Evolutionary conservation across 2,329 filamentous ascomycete species (phyloP), one percentile per base, ranked within the genome.

Genomic region (Trichoderma semiorbis): DNA sequence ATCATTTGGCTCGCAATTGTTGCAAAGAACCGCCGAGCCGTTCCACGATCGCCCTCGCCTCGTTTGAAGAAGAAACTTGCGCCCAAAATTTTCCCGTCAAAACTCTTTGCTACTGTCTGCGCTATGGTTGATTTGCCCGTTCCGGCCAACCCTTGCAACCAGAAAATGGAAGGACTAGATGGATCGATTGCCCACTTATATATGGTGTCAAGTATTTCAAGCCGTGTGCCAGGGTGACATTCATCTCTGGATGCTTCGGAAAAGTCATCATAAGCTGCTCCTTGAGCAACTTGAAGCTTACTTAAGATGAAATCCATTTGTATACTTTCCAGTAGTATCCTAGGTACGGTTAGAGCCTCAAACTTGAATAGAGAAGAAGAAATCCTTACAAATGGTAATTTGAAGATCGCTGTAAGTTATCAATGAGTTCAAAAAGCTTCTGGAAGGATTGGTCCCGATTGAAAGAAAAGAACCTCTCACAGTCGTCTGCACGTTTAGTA

Each of bases 51-150:
- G 14, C 30, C 50, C 14, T 58, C 50, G 8, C 64, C 64, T 18
- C 64, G 28, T 21, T 67, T 67, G 64, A 67, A 67, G 64, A 67
- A 67, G 30, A 67, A 68, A 4, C 53, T 68, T 11, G 65, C 65
- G 10, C 65, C 65, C 3, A 57, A 11, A 5, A 3, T 18, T 16
- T 5, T 3, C 7, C 14, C 53, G 24, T 28, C 53, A 10, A 57
- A 1, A 5, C n/a, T 18, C 14, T 28, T 57, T 16, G 53, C 26
- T 10, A 57, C 24, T 6, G 53, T 57, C 53, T 57, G 53, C 1
- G 53, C 53, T 16, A 57, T 57, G 7, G 53, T 57, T 7, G 53
- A 57, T 57, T 57, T 57, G 18, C 24, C 53, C 0, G 53, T 57
- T 6, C 53, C 53, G 0, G 53, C 53, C 24, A 57, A 10, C 5